Base-by-base conservation (phyloP, 148 eudicot genomes). In the Rhododendron henanense region DNA sequence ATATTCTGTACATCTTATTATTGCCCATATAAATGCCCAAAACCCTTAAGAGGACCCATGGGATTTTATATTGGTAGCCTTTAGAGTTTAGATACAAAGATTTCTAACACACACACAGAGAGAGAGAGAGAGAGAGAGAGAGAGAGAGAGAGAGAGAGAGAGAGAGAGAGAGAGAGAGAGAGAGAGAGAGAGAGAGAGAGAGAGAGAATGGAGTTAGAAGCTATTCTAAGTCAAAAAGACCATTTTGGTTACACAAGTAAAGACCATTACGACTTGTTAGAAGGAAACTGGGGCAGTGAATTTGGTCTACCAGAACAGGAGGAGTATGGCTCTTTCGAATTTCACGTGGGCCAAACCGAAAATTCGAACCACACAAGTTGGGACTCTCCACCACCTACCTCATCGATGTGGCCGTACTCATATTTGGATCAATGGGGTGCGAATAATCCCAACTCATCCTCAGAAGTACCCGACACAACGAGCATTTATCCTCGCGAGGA, bases 201-300 rank as follows among this genome's bases (percentile, higher is more conserved):
- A 79, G 83, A 85, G 83, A 79, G 51, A 41, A 85, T 85, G 87
- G 87, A 76, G 11, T 31, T 85, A 5, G 77, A 85, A 59, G 83
- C 81, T 45, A 59, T 63, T 41, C 35, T 61, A 23, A 25, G 48
- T 28, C 55, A 55, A 3, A 57, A 85, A 61, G 83, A 63, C 4
- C 19, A 59, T 6, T 84, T 74, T 53, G 81, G 61, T 11, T 21
- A 48, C 18, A 33, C 39, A 23, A 37, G 50, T 48, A 61, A 5
- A 61, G 84, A 82, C 44, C 75, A 61, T 18, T 82, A 61, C 74
- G 23, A n/a, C 75, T 21, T 82, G 84, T 41, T 59, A 37, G 53
- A 47, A 82, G 74, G 74, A 19, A 82, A 63, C 9, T 82, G 84
- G 74, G 33, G 84, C 50, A 0, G n/a, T 61, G 75, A 82, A 41